phyloP scores from a whole-genome alignment of 768 basidiomycete genomes.

The Pisolithus microcarpus region DNA sequence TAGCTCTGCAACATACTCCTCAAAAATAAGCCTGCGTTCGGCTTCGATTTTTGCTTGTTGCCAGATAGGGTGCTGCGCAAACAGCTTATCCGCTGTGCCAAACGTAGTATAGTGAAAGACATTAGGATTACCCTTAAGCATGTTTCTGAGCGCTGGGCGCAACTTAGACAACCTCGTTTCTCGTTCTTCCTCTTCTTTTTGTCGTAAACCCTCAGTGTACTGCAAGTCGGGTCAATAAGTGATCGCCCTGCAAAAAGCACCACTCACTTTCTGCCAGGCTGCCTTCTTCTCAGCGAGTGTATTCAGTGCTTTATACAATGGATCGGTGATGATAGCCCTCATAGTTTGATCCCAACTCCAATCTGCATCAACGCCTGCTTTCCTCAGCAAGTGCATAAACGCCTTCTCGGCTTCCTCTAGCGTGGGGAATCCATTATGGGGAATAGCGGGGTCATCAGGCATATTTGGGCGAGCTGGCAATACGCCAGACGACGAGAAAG shows the following conservation, averaged over 20 bases:
- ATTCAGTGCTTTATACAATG: slow-evolving; percentile 89
- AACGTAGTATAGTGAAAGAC: slow-evolving; percentile 93
- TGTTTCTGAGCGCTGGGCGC: slow-evolving; percentile 78
- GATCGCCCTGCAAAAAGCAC: not conserved
- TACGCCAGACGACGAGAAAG: slow-evolving; percentile 52
- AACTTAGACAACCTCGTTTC: slow-evolving; percentile 78
- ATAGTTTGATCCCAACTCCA: slow-evolving; percentile 99
- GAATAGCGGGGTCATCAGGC: slow-evolving; percentile 83
- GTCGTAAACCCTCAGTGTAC: slow-evolving; percentile 73
- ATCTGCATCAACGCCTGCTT: slow-evolving; percentile 81
- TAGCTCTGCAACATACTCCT: slow-evolving; percentile 83
- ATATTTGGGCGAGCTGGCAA: slow-evolving; percentile 72
- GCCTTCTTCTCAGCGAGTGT: slow-evolving; percentile 92
- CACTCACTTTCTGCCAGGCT: slow-evolving; percentile 82
- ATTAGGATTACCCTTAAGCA: slow-evolving; percentile 80
- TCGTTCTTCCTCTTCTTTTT: slow-evolving; percentile 80
- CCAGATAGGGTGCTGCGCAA: slow-evolving; percentile 88
- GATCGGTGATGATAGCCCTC: slow-evolving; percentile 97
- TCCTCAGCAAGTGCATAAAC: slow-evolving; percentile 82
- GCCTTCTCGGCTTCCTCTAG: slow-evolving; percentile 90
- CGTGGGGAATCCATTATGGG: slow-evolving; percentile 82
- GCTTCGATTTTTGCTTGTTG: slow-evolving; percentile 76
- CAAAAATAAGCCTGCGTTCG: slow-evolving; percentile 82
- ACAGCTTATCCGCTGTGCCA: slow-evolving; percentile 78
- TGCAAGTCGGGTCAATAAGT: slow-evolving; percentile 8